Conservation (phyloP, 257 asterid species). For the Ocimum tenuiflorum region DNA sequence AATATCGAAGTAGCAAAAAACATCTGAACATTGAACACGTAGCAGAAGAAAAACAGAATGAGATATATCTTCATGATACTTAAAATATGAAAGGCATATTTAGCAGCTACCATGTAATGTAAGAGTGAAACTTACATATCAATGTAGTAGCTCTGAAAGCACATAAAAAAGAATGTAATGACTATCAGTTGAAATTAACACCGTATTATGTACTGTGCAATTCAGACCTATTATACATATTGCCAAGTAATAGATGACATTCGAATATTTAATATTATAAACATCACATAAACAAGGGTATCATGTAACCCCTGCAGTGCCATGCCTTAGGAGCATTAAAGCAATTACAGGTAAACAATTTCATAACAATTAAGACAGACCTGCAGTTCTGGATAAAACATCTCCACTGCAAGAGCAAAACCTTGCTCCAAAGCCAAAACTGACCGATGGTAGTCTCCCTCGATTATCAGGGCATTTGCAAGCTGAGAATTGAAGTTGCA, state of each 20-base stretch:
- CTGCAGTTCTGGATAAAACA: conserved; percentile 97
- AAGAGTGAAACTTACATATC: background rate
- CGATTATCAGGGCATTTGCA: conserved; percentile 83
- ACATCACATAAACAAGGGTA: conserved; percentile 10
- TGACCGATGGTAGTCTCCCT: conserved; percentile 81
- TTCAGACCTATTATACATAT: background rate
- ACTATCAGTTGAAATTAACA: background rate
- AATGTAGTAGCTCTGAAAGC: conserved; percentile 1
- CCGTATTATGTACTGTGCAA: background rate
- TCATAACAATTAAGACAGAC: conserved; percentile 33
- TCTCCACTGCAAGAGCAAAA: conserved; percentile 59
- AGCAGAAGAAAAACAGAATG: conserved; percentile 25
- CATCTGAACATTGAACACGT: conserved; percentile 66
- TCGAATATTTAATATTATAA: background rate
- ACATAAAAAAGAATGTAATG: conserved; percentile 12
- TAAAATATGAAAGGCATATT: conserved; percentile 1
- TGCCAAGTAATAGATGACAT: conserved; percentile 5
- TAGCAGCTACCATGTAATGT: background rate
- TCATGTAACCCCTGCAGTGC: background rate
- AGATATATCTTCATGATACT: conserved; percentile 13
- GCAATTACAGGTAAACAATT: conserved; percentile 14
- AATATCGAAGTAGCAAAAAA: conserved; percentile 84
- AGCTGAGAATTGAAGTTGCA: conserved; percentile 96
- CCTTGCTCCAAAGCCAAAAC: conserved; percentile 66
- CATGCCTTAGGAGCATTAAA: conserved; percentile 2